phyloP scores from a whole-genome alignment of 2,329 filamentous ascomycete species.

The Atkinsonella hypoxylon region DNA sequence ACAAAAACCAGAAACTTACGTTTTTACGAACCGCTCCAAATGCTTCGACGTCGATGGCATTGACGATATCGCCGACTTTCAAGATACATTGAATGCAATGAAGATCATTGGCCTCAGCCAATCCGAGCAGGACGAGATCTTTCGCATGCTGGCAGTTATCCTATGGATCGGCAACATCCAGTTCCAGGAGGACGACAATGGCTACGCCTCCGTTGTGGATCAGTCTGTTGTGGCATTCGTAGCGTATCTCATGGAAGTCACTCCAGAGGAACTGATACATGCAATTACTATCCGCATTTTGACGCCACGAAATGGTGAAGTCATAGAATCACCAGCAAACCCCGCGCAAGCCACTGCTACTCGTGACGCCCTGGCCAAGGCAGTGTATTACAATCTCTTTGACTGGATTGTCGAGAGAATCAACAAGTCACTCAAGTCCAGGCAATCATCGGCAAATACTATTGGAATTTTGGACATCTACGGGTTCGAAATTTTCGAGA shows the following conservation, averaged over 20 bases:
- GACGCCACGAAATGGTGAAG: constrained; percentile 52
- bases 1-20: constrained; percentile 82
- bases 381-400: constrained; percentile 95
- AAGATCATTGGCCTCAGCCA: constrained; percentile 81
- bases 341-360: constrained; percentile 75
- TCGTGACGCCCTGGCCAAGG: constrained; percentile 83
- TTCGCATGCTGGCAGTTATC: constrained; percentile 84
- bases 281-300: constrained; percentile 84
- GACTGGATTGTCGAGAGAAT: constrained; percentile 96
- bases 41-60: constrained; percentile 92
- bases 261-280: constrained; percentile 66
- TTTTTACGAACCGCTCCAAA: constrained; percentile 88
- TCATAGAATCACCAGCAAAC: constrained; percentile 71
- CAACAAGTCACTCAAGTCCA: constrained; percentile 75
- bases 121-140: constrained; percentile 87
- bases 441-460: constrained; percentile 63
- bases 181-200: constrained; percentile 79
- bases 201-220: constrained; percentile 78
- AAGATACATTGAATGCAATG: constrained; percentile 90
- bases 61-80: constrained; percentile 79
- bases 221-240: constrained; percentile 89
- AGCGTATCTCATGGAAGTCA: constrained; percentile 85
- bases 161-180: constrained; percentile 92
- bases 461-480: constrained; percentile 99
- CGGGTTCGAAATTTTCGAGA: constrained; percentile 98